Percentiles rank a stretch among this genome's conserved stretches.
Evolutionary conservation across 805 yeast genomes (phyloP).

Genomic region (Metschnikowia picachoensis): DNA sequence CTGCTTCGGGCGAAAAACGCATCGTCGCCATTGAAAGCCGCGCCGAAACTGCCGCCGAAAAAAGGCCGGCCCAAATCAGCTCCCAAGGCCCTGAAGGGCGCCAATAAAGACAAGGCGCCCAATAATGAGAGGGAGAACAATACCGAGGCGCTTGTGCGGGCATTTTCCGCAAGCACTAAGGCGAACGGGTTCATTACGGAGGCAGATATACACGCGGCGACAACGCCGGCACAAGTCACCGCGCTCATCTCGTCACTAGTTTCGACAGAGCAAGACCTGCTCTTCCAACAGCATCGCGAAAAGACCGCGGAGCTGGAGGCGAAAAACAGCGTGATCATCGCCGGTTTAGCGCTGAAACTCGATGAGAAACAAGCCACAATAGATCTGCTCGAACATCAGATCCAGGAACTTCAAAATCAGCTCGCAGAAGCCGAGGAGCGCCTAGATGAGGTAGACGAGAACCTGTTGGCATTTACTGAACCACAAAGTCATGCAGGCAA

Average conservation of each 20-base stretch:
- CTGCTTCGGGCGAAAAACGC: neutral
- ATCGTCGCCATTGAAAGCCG: neutral
- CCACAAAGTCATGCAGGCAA: slow-evolving; percentile 1
- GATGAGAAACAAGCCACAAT: slow-evolving; percentile 27
- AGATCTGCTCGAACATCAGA: slow-evolving; percentile 21
- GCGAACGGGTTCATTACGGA: slow-evolving; percentile 19
- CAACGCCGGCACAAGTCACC: slow-evolving; percentile 25
- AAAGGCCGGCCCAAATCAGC: too few relatives aligned
- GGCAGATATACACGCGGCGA: slow-evolving; percentile 28
- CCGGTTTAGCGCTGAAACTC: slow-evolving; percentile 23
- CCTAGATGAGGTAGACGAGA: neutral
- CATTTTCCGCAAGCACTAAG: neutral
- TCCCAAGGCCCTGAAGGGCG: too few relatives aligned
- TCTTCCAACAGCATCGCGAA: slow-evolving; percentile 26
- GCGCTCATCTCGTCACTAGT: slow-evolving; percentile 29
- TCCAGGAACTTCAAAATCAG: slow-evolving; percentile 10
- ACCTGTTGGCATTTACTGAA: slow-evolving; percentile 7
- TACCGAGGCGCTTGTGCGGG: neutral
- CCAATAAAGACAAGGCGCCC: neutral
- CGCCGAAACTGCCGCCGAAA: neutral
- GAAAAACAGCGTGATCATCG: slow-evolving; percentile 21
- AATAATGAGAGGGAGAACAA: neutral
- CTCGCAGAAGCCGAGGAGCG: slow-evolving; percentile 3
- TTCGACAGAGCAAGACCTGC: slow-evolving; percentile 30
- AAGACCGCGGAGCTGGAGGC: slow-evolving; percentile 17